These are phyloP conservation scores for Pyrenula massariospora DNA, from an alignment of 495 filamentous ascomycete species.

Conservation along the genomic window DNA sequence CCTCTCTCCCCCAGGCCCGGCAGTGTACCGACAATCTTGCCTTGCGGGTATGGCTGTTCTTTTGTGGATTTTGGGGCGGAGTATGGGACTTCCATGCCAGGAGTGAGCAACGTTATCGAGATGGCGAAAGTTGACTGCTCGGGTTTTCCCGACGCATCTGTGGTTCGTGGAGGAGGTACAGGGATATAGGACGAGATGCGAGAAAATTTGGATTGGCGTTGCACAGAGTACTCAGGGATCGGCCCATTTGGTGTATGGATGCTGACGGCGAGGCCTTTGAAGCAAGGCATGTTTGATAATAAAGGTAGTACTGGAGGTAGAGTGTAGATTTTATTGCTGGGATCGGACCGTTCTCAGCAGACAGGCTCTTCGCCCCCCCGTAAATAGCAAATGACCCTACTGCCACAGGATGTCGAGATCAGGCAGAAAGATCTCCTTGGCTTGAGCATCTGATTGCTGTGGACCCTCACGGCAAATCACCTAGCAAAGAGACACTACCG, in stretches of 20 bases:
- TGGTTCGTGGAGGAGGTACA: conserved; percentile 70
- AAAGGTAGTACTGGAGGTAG: not conserved
- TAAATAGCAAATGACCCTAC: too few relatives aligned
- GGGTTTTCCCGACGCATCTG: conserved; percentile 54
- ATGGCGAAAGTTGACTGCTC: conserved; percentile 93
- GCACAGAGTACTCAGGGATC: conserved; percentile 83
- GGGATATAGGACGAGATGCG: conserved; percentile 96
- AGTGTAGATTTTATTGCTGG: too few relatives aligned
- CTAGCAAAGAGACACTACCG: too few relatives aligned
- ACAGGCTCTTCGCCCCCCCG: too few relatives aligned
- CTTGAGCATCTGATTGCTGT: too few relatives aligned
- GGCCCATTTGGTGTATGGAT: conserved; percentile 86
- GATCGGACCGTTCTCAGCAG: too few relatives aligned
- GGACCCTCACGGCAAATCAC: too few relatives aligned
- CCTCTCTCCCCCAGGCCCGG: conserved; percentile 47
- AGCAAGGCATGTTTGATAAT: conserved; percentile 69
- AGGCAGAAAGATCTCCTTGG: too few relatives aligned
- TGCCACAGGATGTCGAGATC: too few relatives aligned
- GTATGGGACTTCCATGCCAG: conserved; percentile 79
- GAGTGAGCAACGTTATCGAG: conserved; percentile 88
- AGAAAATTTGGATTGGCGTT: conserved; percentile 80
- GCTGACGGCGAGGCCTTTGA: conserved; percentile 93
- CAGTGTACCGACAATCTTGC: conserved; percentile 64
- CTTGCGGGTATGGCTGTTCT: conserved; percentile 60
- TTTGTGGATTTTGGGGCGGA: conserved; percentile 66